These are phyloP conservation scores for Sclerotinia trifoliorum DNA, from an alignment of 2,329 filamentous ascomycete species.

Conservation along the genomic window DNA sequence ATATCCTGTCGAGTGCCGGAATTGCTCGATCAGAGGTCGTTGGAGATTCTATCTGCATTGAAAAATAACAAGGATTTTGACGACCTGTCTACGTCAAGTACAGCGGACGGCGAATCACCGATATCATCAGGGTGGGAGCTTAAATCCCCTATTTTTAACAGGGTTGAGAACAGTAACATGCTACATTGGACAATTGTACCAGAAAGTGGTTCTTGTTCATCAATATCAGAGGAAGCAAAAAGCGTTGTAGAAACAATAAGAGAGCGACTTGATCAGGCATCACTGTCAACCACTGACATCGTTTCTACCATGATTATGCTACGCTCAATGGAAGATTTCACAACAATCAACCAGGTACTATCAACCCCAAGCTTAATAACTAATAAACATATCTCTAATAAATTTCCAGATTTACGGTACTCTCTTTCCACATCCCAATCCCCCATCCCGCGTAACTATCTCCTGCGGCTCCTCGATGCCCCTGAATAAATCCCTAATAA, in stretches of 20 bases:
- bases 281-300: conserved; percentile 46
- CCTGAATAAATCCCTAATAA: conserved; percentile 55
- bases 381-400: conserved; percentile 8
- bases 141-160: background rate
- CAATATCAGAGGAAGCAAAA: conserved; percentile 50
- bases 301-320: conserved; percentile 66
- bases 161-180: conserved; percentile 1
- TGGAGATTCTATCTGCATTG: conserved; percentile 27
- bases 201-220: background rate
- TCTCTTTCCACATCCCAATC: conserved; percentile 75
- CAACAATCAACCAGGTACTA: conserved; percentile 59
- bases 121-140: conserved; percentile 4
- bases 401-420: conserved; percentile 59
- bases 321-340: conserved; percentile 77
- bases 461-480: conserved; percentile 71
- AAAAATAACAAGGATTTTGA: background rate
- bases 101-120: background rate
- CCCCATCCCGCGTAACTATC: conserved; percentile 81
- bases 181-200: conserved; percentile 31
- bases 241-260: conserved; percentile 49
- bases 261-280: conserved; percentile 42
- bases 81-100: background rate
- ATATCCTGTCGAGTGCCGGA: conserved; percentile 55
- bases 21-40: conserved; percentile 65
- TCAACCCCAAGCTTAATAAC: background rate